Evolutionary conservation across 2,329 filamentous ascomycete genomes (phyloP).

Genomic region (Huntiella bhutanensis): DNA sequence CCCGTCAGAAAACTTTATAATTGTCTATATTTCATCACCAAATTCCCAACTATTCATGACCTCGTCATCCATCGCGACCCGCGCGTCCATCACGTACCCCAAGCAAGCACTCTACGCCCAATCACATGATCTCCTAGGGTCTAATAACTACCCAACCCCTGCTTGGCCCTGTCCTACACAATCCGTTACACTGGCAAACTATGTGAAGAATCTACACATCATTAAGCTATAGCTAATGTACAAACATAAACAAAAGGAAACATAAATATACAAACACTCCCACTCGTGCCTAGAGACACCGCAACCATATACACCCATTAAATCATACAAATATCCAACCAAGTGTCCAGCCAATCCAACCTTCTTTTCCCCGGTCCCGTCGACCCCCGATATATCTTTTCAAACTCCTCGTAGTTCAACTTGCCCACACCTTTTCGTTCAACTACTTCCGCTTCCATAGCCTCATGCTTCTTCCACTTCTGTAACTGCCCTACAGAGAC

Average conservation of each 20-base stretch:
- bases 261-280: neutral
- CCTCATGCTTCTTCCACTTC: slow-evolving; percentile 37
- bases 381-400: slow-evolving; percentile 49
- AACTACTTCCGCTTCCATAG: slow-evolving; percentile 48
- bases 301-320: slow-evolving; percentile 17
- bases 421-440: slow-evolving; percentile 62
- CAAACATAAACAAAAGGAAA: neutral
- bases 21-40: no score
- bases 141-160: no score
- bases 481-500: slow-evolving; percentile 18
- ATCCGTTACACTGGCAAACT: neutral
- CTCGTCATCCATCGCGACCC: no score
- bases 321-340: slow-evolving; percentile 69
- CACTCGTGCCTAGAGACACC: no score
- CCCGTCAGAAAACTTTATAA: no score
- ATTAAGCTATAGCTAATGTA: neutral
- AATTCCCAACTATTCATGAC: no score
- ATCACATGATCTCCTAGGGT: no score
- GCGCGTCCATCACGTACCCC: no score
- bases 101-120: no score
- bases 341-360: slow-evolving; percentile 67
- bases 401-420: slow-evolving; percentile 64
- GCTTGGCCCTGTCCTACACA: neutral
- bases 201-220: neutral
- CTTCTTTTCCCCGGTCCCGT: slow-evolving; percentile 31